Percentiles rank a stretch among this genome's conserved stretches.
Evolutionary conservation across 306 rosid genomes (phyloP).

Genomic region (Betula pendula): DNA sequence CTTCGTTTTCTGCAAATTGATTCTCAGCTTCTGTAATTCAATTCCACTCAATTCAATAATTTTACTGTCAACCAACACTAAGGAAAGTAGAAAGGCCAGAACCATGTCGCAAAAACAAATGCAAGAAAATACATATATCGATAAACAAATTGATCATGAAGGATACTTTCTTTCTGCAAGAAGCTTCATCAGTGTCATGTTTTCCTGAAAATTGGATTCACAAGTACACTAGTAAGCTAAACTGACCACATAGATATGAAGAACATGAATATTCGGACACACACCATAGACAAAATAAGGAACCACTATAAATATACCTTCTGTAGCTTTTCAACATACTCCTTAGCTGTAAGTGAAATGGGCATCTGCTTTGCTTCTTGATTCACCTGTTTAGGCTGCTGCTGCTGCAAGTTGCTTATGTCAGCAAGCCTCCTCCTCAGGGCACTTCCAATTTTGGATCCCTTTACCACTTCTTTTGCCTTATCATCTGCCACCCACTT

Average conservation of each 20-base stretch:
- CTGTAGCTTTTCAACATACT: slow-evolving; percentile 47
- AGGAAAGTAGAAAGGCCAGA: slow-evolving; percentile 29
- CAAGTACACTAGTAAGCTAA: slow-evolving; percentile 7
- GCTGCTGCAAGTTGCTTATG: slow-evolving; percentile 60
- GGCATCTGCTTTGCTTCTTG: slow-evolving; percentile 36
- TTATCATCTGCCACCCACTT: slow-evolving; percentile 43
- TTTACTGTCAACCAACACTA: slow-evolving; percentile 45
- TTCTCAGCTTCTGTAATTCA: slow-evolving; percentile 58
- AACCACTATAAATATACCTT: slow-evolving; percentile 37
- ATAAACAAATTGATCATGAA: slow-evolving; percentile 24
- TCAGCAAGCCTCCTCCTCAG: slow-evolving; percentile 63
- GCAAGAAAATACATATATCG: slow-evolving; percentile 5
- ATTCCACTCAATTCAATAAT: slow-evolving; percentile 50
- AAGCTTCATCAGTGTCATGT: slow-evolving; percentile 48
- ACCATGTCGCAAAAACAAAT: neutral
- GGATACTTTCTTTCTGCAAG: slow-evolving; percentile 74
- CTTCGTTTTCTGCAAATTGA: slow-evolving; percentile 54
- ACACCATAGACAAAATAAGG: neutral
- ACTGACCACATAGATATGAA: slow-evolving; percentile 5
- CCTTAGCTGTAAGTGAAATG: slow-evolving; percentile 31
- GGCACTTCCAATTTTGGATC: slow-evolving; percentile 37
- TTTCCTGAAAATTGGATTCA: slow-evolving; percentile 61
- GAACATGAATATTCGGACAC: neutral
- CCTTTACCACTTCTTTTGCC: slow-evolving; percentile 36
- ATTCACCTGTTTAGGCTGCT: slow-evolving; percentile 17